Evolutionary conservation across 176 grass and related monocot species (phyloP), one percentile per base, ranked within the genome.

Genomic region (Phoenix roebelenii): DNA sequence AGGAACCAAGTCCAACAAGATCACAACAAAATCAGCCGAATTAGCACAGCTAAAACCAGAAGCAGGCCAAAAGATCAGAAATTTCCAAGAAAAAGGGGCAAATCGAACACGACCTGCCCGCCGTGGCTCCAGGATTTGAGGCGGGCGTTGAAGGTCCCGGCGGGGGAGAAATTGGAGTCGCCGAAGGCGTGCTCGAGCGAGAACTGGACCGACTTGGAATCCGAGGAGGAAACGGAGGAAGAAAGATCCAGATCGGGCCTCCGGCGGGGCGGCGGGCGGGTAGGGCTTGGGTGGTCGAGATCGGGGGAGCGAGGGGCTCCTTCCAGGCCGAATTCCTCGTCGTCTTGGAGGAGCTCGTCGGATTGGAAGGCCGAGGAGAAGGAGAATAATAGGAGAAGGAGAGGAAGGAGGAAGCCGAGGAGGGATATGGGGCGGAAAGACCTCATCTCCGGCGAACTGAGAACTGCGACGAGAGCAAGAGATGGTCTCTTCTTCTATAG

Each of bases 81-180:
- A 30, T 30, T 44, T 44, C 10, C 35, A 14, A 12, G 9, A 44
- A 14, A 44, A 44, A 30, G 28, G 35, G 35, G 10, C 35, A 3
- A 16, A 52, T 17, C 57, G 4, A 70, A n/a, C 18, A 20, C 30
- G 0, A 91, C 93, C 93, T 91, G 93, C 24, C 78, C 58, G 39
- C 81, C 93, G 51, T 97, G 87, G 58, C 71, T 77, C 69, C 73
- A 83, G 63, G 87, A 83, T 81, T 91, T 97, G 72, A 97, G 87
- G 48, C 93, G 87, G 5, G 93, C 93, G 16, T 87, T 91, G 69
- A 97, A 97, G 52, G 78, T 73, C 9, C 93, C 93, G 5, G 81
- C 93, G 2, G 71, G 18, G 58, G 20, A 51, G 87, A 97, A 92
- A 39, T 72, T 87, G 25, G 74, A 68, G 62, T 63, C 76, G 10